Evolutionary conservation across 805 yeast genomes (phyloP), one percentile per base, ranked within the genome.

Genomic region (Ogataea trehalophila): DNA sequence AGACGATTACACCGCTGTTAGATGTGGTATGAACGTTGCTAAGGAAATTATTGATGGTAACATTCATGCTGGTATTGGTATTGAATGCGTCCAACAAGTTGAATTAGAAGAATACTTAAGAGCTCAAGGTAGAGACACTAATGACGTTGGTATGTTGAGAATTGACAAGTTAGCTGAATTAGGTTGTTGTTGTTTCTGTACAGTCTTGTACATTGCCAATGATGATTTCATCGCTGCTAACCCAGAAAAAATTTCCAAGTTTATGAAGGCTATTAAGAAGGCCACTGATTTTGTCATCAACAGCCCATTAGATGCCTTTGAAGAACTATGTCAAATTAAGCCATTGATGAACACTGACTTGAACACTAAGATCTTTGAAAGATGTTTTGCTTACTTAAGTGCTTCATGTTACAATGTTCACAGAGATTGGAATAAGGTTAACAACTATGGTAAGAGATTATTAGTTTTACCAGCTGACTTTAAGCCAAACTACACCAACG

Each of bases 11-110:
- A 75, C 80, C 40, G 80, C 82, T 9, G 78, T 77, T 46, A 70
- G 81, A 62, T 75, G 80, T 53, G 82, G 82, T 47, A 77, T 77
- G 82, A 77, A 77, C 56, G 81, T 77, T 41, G 79, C 81, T 49
- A 76, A 75, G 57, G 71, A 71, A 54, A 77, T 77, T 54, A 73
- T 77, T 44, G 79, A 76, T 44, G 81, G 81, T 35, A 69, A 71
- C 53, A 75, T 77, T 45, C 79, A 77, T 59, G 81, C 80, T 48
- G 82, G 82, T 44, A 72, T 77, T 57, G 82, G 82, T 56, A 75
- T 77, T 47, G 82, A 77, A 59, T 77, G 80, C 62, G 75, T 77
- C 60, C 82, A 77, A 60, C 81, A 76, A 62, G 82, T 77, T 42
- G 79, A 77, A 58, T 68, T 77, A 55, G 81, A 76, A 58, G 79